These are phyloP conservation scores for Xylaria sp. DNA, from an alignment of 2,329 filamentous ascomycete species.

Conservation along the genomic window DNA sequence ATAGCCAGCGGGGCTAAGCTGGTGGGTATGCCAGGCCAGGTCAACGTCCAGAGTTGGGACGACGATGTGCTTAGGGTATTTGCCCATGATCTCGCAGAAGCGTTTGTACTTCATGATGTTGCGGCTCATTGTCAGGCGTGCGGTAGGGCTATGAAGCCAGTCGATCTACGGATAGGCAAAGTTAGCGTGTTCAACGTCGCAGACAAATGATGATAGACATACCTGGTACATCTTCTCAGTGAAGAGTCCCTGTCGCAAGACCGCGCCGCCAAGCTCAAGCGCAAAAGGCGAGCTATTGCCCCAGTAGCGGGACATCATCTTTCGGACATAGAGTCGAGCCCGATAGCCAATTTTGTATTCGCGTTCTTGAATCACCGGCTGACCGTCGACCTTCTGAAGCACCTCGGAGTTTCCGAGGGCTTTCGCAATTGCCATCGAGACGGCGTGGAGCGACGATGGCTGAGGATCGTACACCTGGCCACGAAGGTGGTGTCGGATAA, in stretches of 20 bases:
- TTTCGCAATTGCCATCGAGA: constrained; percentile 47
- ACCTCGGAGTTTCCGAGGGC: constrained; percentile 36
- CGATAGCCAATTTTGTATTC: constrained; percentile 23
- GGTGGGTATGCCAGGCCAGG: constrained; percentile 76
- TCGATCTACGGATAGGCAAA: constrained; percentile 45
- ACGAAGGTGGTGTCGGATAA: constrained; percentile 46
- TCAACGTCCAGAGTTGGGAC: constrained; percentile 73
- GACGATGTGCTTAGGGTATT: constrained; percentile 41
- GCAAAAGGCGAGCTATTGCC: constrained; percentile 60
- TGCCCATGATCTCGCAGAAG: constrained; percentile 56
- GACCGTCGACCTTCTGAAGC: constrained; percentile 39
- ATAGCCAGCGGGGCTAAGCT: constrained; percentile 61
- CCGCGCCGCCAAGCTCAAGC: constrained; percentile 59
- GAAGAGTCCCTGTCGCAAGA: constrained; percentile 61
- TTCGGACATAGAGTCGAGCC: constrained; percentile 47
- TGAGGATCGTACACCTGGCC: constrained; percentile 35
- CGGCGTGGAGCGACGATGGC: constrained; percentile 42
- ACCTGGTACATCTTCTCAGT: constrained; percentile 65
- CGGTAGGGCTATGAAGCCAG: constrained; percentile 69
- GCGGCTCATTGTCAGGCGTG: constrained; percentile 57
- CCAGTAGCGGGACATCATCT: constrained; percentile 69
- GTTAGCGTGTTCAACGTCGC: neutral
- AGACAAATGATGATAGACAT: neutral
- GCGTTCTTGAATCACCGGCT: constrained; percentile 17
- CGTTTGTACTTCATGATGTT: constrained; percentile 60